Evolutionary conservation across 768 basidiomycete species (phyloP), one percentile per base, ranked within the genome.

Genomic region (Collybia sp.): DNA sequence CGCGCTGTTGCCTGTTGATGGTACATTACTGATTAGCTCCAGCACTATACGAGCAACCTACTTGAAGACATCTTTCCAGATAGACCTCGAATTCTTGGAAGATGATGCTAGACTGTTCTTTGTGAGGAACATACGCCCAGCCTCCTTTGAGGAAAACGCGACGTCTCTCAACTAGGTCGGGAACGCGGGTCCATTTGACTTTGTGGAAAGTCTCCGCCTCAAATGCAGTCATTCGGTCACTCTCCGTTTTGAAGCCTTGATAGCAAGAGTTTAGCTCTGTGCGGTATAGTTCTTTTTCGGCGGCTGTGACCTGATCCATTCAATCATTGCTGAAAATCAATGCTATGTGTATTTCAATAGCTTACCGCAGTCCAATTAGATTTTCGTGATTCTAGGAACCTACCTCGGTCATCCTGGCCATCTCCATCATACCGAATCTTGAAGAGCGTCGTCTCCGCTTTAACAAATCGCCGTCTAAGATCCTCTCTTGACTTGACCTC

Each of bases 161-260:
- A 15, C 95, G 74, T 58, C 76, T 81, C 49, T 85, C 86, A 6
- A 99, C 87, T 1, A 99, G 77, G 63, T 96, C 93, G 5, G 92
- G 91, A 2, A 98, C 94, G 50, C 85, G 83, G 11, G 87, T 93
- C 96, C 96, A 99, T 62, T 79, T 84, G n/a, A 88, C 93, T 72
- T 95, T 96, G 71, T 82, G 85, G 68, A 82, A 95, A 36, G 65
- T 79, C 55, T 88, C 84, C 15, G 57, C 49, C 19, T 67, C 64
- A 48, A 80, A 76, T 6, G 62, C 60, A 30, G 51, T 53, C 35
- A 57, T 51, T 37, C 60, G 51, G 30, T 67, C 65, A 17, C 53
- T 42, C 40, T 72, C 65, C 52, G 60, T 58, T 47, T 61, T 73
- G 18, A 61, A 56, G 49, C 62, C 63, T 30, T 65, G 62, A 52